Conservation (phyloP, 2,329 filamentous ascomycete genomes). For the Arthrinium puccinioides region DNA sequence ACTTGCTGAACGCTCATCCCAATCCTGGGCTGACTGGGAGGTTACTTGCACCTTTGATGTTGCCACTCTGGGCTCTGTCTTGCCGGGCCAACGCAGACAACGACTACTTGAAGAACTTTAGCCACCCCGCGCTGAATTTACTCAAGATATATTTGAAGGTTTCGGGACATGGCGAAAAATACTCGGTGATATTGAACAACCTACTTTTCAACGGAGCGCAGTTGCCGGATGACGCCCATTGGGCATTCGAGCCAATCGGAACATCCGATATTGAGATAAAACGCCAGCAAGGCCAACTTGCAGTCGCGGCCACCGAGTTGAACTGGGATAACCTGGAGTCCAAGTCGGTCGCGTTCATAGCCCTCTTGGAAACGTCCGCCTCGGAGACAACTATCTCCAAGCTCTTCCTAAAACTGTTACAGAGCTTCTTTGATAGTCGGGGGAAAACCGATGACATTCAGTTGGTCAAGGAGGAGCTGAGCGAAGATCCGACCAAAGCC, state of each 20-base stretch:
- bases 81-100: constrained; percentile 36
- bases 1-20: constrained; percentile 55
- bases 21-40: constrained; percentile 59
- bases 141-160: constrained; percentile 52
- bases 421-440: constrained; percentile 44
- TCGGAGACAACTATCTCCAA: constrained; percentile 50
- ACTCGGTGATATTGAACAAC: constrained; percentile 42
- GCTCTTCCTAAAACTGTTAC: constrained; percentile 53
- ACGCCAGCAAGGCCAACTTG: constrained; percentile 16
- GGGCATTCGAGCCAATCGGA: constrained; percentile 42
- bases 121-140: constrained; percentile 39
- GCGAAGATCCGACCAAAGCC: constrained; percentile 34
- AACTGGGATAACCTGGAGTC: constrained; percentile 38
- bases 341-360: constrained; percentile 40
- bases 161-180: constrained; percentile 41
- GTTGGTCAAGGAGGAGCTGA: constrained; percentile 20
- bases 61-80: constrained; percentile 57
- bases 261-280: constrained; percentile 46
- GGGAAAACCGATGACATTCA: constrained; percentile 15
- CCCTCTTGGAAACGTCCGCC: constrained; percentile 40
- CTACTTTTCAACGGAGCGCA: constrained; percentile 47
- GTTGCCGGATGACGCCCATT: constrained; percentile 26
- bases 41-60: constrained; percentile 49
- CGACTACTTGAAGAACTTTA: constrained; percentile 29
- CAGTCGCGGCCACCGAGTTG: constrained; percentile 15